These are phyloP conservation scores for Neoboletus brunneissimus DNA, from an alignment of 768 basidiomycete genomes.

Conservation along the genomic window DNA sequence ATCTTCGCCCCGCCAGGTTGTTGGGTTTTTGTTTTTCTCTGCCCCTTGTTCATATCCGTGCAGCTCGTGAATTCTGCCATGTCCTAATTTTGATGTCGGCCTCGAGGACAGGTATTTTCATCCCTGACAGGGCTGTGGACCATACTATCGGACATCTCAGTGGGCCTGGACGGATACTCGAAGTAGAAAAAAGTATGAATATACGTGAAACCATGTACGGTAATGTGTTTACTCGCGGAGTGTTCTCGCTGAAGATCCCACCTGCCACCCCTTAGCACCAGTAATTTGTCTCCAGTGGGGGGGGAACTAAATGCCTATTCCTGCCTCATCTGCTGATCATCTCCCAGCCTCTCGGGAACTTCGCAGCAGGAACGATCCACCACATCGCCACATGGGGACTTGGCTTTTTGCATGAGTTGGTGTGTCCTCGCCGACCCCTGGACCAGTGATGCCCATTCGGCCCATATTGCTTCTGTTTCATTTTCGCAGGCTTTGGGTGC, in stretches of 20 bases:
- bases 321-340: constrained; percentile 1
- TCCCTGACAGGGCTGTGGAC: constrained; percentile 6
- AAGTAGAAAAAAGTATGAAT: neutral
- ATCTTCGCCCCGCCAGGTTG: neutral
- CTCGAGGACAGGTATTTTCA: constrained; percentile 3
- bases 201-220: neutral
- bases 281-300: neutral
- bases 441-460: constrained; percentile 7
- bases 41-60: constrained; percentile 9
- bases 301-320: neutral
- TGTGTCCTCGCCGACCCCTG: constrained; percentile 5
- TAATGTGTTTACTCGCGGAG: constrained; percentile 9
- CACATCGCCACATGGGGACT: constrained; percentile 7
- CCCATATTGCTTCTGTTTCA: constrained; percentile 12
- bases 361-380: constrained; percentile 9
- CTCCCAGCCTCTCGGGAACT: neutral
- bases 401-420: constrained; percentile 8
- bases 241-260: constrained; percentile 5
- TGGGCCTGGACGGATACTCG: neutral
- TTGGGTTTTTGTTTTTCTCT: neutral
- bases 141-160: constrained; percentile 1
- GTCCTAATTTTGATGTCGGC: constrained; percentile 7
- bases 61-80: neutral
- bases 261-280: neutral
- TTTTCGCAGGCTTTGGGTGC: constrained; percentile 15